These are phyloP conservation scores for Saccharomyces hybrid DNA, from an alignment of 1,139 yeast species.

Conservation along the genomic window DNA sequence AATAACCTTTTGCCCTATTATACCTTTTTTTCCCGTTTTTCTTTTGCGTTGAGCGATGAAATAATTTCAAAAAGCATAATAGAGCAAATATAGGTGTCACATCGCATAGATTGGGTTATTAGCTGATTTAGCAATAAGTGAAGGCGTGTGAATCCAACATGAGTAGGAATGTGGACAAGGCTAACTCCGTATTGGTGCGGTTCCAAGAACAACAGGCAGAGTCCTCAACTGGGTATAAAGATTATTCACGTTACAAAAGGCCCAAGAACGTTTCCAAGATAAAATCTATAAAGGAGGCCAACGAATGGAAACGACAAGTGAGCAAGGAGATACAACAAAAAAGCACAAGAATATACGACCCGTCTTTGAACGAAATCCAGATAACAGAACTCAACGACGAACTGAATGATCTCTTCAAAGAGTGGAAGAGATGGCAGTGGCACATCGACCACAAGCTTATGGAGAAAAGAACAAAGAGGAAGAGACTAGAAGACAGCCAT, in stretches of 20 bases:
- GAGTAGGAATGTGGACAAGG: conserved; percentile 73
- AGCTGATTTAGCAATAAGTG: too few relatives aligned
- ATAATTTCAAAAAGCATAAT: background rate
- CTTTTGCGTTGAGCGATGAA: background rate
- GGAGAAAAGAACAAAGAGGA: background rate
- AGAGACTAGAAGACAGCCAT: conserved; percentile 48
- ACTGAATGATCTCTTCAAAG: conserved; percentile 58
- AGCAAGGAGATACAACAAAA: conserved; percentile 56
- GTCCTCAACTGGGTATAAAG: conserved; percentile 49
- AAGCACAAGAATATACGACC: conserved; percentile 59
- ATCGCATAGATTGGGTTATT: too few relatives aligned
- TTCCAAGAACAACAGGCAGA: conserved; percentile 55
- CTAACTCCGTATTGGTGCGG: conserved; percentile 61
- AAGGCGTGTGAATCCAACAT: conserved; percentile 28
- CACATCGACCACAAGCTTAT: conserved; percentile 46
- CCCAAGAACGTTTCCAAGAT: conserved; percentile 56
- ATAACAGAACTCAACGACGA: conserved; percentile 71
- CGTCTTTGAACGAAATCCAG: conserved; percentile 48
- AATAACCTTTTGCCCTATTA: background rate
- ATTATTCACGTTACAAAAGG: conserved; percentile 48
- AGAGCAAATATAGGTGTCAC: background rate
- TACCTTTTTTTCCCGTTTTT: background rate
- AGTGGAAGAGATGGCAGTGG: conserved; percentile 70
- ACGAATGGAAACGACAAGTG: conserved; percentile 63
- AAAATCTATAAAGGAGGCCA: conserved; percentile 56